A percentile compares a stretch with the other conserved stretches of the same genome.
Conservation (phyloP, 2,329 filamentous ascomycete species). For the Didymella pomorum region DNA sequence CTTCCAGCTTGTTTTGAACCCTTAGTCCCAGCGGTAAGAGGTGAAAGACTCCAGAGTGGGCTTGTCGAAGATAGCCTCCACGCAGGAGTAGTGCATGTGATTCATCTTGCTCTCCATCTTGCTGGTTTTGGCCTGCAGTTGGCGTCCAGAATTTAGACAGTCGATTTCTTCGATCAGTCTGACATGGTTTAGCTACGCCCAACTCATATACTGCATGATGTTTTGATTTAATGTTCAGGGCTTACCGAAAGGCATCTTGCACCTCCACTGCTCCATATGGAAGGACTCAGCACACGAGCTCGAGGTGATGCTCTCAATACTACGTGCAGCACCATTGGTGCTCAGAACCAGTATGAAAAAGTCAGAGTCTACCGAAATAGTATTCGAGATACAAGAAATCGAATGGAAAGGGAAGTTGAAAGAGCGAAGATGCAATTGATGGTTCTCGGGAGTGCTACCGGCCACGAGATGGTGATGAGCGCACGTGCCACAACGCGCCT, state of each 20-base stretch:
- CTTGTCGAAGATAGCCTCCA: constrained; percentile 61
- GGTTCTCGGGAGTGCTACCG: constrained; percentile 18
- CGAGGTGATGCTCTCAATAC: constrained; percentile 33
- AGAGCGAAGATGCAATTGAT: constrained; percentile 14
- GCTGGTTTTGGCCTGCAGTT: constrained; percentile 70
- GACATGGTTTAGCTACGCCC: not conserved
- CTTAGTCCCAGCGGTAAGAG: constrained; percentile 85
- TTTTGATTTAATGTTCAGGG: not conserved
- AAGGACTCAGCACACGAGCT: constrained; percentile 12
- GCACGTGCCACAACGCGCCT: constrained; percentile 46
- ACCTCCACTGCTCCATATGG: constrained; percentile 18
- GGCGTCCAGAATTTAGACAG: constrained; percentile 83
- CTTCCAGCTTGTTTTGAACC: constrained; percentile 88
- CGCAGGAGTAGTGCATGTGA: constrained; percentile 56
- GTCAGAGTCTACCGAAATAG: not conserved
- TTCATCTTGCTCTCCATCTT: constrained; percentile 58
- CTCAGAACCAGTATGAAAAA: not conserved
- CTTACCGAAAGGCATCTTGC: constrained; percentile 52
- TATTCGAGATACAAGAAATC: not conserved
- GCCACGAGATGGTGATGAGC: constrained; percentile 16
- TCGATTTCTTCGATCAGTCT: constrained; percentile 66
- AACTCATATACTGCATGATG: not conserved
- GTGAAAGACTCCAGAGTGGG: constrained; percentile 91
- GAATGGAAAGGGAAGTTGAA: not conserved
- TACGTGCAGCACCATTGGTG: constrained; percentile 41